Evolutionary conservation across 2,329 filamentous ascomycete species (phyloP).

Genomic region (Endoconidiophora laricicola): DNA sequence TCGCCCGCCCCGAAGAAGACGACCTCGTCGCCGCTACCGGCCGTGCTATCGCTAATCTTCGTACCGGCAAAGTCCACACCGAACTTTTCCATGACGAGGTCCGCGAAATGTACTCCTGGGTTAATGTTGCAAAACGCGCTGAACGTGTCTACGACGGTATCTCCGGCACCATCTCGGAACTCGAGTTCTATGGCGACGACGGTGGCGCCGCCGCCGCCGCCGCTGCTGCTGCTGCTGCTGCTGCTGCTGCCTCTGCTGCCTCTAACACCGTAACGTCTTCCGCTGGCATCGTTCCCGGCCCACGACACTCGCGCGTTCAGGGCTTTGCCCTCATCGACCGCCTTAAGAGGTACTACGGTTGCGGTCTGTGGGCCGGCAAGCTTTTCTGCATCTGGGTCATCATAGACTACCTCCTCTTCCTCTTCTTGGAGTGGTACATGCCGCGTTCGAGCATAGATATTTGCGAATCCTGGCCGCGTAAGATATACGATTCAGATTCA

Average conservation of each 20-base stretch:
- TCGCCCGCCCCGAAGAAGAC: slow-evolving; percentile 91
- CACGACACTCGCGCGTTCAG: slow-evolving; percentile 51
- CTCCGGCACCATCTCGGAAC: slow-evolving; percentile 65
- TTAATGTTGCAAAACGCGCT: slow-evolving; percentile 81
- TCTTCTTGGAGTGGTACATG: slow-evolving; percentile 75
- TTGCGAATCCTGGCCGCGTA: slow-evolving; percentile 81
- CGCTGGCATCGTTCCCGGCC: slow-evolving; percentile 25
- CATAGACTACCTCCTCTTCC: slow-evolving; percentile 81
- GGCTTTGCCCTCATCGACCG: slow-evolving; percentile 90
- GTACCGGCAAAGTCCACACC: slow-evolving; percentile 73
- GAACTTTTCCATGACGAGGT: slow-evolving; percentile 95
- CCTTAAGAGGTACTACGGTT: slow-evolving; percentile 91
- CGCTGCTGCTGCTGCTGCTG: slow-evolving; percentile 23
- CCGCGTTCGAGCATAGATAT: slow-evolving; percentile 77
- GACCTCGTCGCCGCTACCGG: slow-evolving; percentile 82
- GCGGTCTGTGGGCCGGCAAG: slow-evolving; percentile 96
- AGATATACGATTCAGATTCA: slow-evolving; percentile 22
- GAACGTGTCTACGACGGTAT: slow-evolving; percentile 94
- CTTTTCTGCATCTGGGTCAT: slow-evolving; percentile 89
- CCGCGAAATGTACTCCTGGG: slow-evolving; percentile 97
- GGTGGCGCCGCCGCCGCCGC: background rate
- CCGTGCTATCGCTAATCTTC: slow-evolving; percentile 70
- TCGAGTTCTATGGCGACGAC: slow-evolving; percentile 52
- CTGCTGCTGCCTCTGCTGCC: slow-evolving; percentile 18
- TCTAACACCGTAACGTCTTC: slow-evolving; percentile 37